Evolutionary conservation across 179 eudicot genomes (phyloP).

Genomic region (Beta macrorhiza): DNA sequence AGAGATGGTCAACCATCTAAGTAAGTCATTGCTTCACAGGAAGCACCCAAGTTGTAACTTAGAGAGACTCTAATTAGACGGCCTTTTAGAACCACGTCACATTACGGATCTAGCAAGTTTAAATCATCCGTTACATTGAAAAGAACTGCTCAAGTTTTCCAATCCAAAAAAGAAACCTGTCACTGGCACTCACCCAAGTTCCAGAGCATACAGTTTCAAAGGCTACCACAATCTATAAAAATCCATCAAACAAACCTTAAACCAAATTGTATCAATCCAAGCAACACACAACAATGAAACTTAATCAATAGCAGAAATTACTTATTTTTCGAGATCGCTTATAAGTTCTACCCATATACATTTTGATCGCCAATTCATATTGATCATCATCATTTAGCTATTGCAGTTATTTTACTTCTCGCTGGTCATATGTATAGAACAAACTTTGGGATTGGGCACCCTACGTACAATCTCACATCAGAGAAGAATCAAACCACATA

Average conservation of each 20-base stretch:
- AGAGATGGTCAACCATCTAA: background rate
- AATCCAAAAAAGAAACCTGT: background rate
- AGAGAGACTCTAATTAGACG: background rate
- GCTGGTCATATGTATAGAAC: no score
- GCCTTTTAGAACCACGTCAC: background rate
- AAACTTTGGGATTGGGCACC: no score
- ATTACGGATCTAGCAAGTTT: background rate
- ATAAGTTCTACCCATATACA: no score
- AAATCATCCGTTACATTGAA: background rate
- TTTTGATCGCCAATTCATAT: no score
- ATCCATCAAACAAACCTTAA: background rate
- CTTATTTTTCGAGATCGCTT: no score
- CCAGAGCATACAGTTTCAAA: background rate
- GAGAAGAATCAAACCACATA: no score
- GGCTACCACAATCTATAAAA: background rate
- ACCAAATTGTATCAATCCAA: background rate
- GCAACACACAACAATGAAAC: background rate
- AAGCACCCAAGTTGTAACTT: background rate
- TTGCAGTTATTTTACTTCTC: no score
- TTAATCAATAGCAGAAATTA: no score
- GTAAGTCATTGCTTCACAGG: background rate
- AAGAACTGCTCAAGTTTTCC: no score
- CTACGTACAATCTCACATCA: no score
- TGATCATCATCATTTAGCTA: no score
- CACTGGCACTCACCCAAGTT: background rate